A percentile compares a stretch with the other conserved stretches of the same genome.
phyloP scores from a whole-genome alignment of 2,329 filamentous ascomycete genomes.

The Sphaerostilbella broomeana region DNA sequence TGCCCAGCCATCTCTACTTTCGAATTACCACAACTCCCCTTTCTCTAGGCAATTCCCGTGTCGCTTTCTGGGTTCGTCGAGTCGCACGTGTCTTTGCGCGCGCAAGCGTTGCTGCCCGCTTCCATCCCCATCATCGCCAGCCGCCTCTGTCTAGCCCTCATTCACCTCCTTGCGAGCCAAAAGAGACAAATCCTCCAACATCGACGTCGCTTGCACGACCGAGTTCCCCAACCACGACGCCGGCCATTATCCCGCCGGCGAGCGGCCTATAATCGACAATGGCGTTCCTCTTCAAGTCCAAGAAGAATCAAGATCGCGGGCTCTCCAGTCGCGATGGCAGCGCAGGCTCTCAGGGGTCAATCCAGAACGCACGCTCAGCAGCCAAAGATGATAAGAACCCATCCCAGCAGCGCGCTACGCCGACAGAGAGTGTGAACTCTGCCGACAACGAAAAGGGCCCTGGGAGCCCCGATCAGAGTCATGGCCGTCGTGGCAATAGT shows the following conservation, averaged over 20 bases:
- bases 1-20: conserved; percentile 39
- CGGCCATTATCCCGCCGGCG: conserved; percentile 25
- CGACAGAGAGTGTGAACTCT: conserved; percentile 72
- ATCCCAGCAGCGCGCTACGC: conserved; percentile 54
- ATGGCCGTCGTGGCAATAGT: conserved; percentile 47
- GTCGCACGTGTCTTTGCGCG: conserved; percentile 13
- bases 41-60: conserved; percentile 20
- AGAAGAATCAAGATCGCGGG: conserved; percentile 63
- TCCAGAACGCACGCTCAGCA: conserved; percentile 39
- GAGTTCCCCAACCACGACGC: conserved; percentile 20
- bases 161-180: not conserved
- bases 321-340: conserved; percentile 49
- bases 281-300: conserved; percentile 79
- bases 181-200: not conserved
- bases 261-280: conserved; percentile 47
- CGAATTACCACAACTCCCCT: conserved; percentile 29
- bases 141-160: conserved; percentile 5
- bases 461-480: conserved; percentile 59
- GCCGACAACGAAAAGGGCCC: conserved; percentile 52
- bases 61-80: conserved; percentile 21
- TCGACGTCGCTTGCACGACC: no score
- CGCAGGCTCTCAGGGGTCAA: conserved; percentile 40
- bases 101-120: conserved; percentile 11
- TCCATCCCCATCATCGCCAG: conserved; percentile 1
- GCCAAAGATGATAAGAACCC: conserved; percentile 48